A percentile compares a stretch with the other conserved stretches of the same genome.
These are phyloP conservation scores for Anethum foeniculum DNA, from an alignment of 140 eudicot species.

Conservation along the genomic window DNA sequence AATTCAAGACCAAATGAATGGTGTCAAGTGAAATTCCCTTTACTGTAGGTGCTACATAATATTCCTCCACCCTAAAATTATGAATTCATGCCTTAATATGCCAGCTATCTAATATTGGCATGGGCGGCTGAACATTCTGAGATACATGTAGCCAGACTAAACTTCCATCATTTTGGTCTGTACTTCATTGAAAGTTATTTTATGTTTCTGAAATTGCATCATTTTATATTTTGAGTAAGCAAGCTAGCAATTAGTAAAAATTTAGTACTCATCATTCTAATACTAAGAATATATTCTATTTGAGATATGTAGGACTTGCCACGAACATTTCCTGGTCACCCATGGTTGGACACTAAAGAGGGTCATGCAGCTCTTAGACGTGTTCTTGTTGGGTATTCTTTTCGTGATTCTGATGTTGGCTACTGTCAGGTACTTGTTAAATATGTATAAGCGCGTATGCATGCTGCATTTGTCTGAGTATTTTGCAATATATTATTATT, in stretches of 20 bases:
- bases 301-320: conserved; percentile 67
- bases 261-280: not conserved
- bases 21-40: not conserved
- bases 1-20: not conserved
- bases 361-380: conserved; percentile 98
- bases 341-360: conserved; percentile 96
- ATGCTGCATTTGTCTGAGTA: not conserved
- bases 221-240: not conserved
- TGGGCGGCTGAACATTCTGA: not conserved
- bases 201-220: not conserved
- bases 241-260: not conserved
- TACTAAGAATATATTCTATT: not conserved
- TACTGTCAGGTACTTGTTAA: conserved; percentile 71
- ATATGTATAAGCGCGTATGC: not conserved
- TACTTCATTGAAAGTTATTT: not conserved
- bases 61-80: not conserved
- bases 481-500: not conserved
- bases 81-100: not conserved
- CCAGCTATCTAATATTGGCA: not conserved
- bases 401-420: conserved; percentile 97
- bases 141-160: not conserved
- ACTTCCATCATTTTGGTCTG: not conserved
- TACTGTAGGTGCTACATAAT: not conserved
- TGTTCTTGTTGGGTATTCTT: conserved; percentile 94
- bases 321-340: conserved; percentile 95